Conservation (phyloP, 2,329 filamentous ascomycete genomes). For the Colletotrichum sp. region DNA sequence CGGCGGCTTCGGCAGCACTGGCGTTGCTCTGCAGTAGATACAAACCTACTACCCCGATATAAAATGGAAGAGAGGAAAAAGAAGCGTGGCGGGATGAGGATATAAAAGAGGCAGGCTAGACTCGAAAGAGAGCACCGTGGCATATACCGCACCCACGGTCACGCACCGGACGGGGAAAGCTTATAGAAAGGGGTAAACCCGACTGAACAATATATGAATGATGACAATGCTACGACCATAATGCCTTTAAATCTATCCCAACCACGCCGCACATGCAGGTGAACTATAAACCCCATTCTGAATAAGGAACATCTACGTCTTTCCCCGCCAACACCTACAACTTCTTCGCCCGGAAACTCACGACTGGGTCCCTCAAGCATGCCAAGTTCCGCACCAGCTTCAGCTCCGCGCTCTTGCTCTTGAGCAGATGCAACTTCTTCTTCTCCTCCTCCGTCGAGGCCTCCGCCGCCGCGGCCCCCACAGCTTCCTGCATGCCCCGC, state of each 20-base stretch:
- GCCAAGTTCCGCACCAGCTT: constrained; percentile 78
- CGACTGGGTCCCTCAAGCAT: constrained; percentile 69
- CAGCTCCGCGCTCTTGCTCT: constrained; percentile 88
- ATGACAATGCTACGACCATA: constrained; percentile 11
- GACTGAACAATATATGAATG: constrained; percentile 7
- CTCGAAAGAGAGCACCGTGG: background rate
- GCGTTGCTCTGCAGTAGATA: constrained; percentile 37
- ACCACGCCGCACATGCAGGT: constrained; percentile 3
- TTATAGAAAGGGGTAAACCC: background rate
- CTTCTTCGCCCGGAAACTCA: constrained; percentile 65
- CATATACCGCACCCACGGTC: background rate
- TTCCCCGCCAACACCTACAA: constrained; percentile 36
- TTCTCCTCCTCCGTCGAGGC: constrained; percentile 50
- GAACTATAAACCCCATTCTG: background rate
- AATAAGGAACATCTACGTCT: background rate
- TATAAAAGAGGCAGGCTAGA: background rate
- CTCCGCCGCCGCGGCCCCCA: constrained; percentile 48
- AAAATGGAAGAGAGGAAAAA: background rate
- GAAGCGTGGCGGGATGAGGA: background rate
- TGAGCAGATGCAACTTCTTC: constrained; percentile 68
- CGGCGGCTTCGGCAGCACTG: constrained; percentile 92
- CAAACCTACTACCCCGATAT: background rate
- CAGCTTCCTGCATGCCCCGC: constrained; percentile 61
- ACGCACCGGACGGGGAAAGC: background rate
- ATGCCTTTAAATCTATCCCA: constrained; percentile 7